Evolutionary conservation across 2,329 filamentous ascomycete species (phyloP).

Genomic region (Akanthomyces dipterigenus): DNA sequence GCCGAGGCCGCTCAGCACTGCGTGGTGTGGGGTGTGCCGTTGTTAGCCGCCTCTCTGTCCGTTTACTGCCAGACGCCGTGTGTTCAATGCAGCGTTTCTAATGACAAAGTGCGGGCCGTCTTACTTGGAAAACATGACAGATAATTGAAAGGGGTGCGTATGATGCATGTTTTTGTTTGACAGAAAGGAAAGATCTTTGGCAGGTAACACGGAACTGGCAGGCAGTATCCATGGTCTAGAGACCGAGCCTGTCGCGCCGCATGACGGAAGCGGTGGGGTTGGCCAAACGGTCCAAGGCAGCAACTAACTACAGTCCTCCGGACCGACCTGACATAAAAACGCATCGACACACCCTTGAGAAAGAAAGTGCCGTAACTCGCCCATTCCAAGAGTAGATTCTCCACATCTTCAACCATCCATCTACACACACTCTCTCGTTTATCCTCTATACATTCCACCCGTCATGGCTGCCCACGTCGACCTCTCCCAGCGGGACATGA

Average conservation of each 20-base stretch:
- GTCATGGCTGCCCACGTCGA: conserved; percentile 39
- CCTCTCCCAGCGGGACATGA: conserved; percentile 52
- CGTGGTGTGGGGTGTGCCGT: background rate
- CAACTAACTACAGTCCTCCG: background rate
- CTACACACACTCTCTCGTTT: background rate
- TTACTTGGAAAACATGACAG: too few species aligned
- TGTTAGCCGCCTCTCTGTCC: background rate
- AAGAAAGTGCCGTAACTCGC: background rate
- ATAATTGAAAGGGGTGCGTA: background rate
- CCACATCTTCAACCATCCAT: background rate
- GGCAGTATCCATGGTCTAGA: background rate
- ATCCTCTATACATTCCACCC: background rate
- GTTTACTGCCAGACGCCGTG: background rate
- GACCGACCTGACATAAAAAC: background rate
- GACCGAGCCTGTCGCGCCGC: background rate
- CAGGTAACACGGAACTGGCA: background rate
- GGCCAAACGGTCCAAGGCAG: background rate
- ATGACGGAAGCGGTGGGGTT: conserved; percentile 7
- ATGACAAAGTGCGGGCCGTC: too few species aligned
- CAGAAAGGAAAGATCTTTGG: background rate
- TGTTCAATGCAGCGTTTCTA: too few species aligned
- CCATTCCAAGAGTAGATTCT: background rate
- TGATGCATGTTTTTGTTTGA: background rate
- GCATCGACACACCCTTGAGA: background rate
- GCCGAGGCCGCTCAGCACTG: too few species aligned